A percentile compares a stretch with the other conserved stretches of the same genome.
Conservation (phyloP, 495 filamentous ascomycete genomes). For the Margaritispora aquatica region DNA sequence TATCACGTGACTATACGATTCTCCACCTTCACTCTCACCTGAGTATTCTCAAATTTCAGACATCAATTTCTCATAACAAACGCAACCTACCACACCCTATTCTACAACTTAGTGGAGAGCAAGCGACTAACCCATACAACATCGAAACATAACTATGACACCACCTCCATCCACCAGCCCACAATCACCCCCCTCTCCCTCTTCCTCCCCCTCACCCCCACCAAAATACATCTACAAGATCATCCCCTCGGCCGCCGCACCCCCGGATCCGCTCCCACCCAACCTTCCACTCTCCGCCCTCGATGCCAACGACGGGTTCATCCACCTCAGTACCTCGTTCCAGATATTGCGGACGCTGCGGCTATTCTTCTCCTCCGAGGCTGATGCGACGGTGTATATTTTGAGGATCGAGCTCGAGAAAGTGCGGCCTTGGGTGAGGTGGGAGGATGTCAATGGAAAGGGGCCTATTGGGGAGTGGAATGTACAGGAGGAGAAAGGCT, state of each 20-base stretch:
- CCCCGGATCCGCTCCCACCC: constrained; percentile 24
- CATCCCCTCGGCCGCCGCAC: constrained; percentile 19
- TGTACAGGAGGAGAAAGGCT: constrained; percentile 8
- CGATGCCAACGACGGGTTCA: constrained; percentile 28
- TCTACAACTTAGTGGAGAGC: no score
- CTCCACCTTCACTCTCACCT: no score
- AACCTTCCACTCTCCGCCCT: constrained; percentile 25
- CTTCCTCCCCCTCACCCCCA: constrained; percentile 2
- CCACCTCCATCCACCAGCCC: not conserved
- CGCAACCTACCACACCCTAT: no score
- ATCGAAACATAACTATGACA: not conserved
- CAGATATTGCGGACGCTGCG: constrained; percentile 26
- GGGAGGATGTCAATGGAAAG: constrained; percentile 22
- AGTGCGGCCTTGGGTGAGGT: constrained; percentile 19
- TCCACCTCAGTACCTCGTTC: constrained; percentile 28
- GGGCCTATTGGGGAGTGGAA: constrained; percentile 8
- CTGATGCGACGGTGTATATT: constrained; percentile 22
- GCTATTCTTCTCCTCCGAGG: constrained; percentile 21
- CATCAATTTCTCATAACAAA: no score
- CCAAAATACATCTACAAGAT: constrained; percentile 32
- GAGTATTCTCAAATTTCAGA: no score
- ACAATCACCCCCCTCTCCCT: not conserved
- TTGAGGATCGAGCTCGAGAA: constrained; percentile 20
- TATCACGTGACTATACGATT: no score
- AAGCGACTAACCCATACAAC: no score